A percentile compares a stretch with the other conserved stretches of the same genome.
phyloP scores from a whole-genome alignment of 2,329 filamentous ascomycete species.

The Neonectria faginata region DNA sequence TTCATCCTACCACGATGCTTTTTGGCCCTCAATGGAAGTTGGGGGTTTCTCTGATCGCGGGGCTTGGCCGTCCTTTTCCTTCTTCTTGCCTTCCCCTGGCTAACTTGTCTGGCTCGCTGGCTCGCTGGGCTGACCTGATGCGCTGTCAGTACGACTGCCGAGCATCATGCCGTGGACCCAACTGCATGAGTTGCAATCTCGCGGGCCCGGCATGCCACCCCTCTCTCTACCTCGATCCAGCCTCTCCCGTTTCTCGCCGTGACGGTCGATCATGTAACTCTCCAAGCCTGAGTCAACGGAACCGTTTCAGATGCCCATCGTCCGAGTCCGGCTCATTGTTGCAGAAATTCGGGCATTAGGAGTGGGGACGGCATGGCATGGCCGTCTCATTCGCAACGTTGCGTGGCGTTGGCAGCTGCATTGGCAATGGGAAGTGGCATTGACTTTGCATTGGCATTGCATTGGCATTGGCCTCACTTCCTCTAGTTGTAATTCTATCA shows the following conservation, averaged over 20 bases:
- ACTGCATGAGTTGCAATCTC: constrained; percentile 43
- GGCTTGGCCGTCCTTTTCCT: constrained; percentile 4
- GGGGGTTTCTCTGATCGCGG: not conserved
- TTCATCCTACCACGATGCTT: constrained; percentile 8
- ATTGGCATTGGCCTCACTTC: constrained; percentile 4
- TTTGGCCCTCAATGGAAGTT: constrained; percentile 1
- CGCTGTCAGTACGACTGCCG: constrained; percentile 43
- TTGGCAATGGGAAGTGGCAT: constrained; percentile 9
- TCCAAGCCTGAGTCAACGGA: constrained; percentile 16
- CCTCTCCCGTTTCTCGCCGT: constrained; percentile 18
- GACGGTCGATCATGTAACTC: constrained; percentile 13
- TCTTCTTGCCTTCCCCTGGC: constrained; percentile 17
- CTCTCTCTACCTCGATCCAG: constrained; percentile 8
- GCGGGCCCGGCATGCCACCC: constrained; percentile 22
- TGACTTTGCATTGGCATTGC: constrained; percentile 6
- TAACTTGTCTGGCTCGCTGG: constrained; percentile 11
- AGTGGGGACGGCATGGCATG: constrained; percentile 17
- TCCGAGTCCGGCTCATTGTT: constrained; percentile 27
- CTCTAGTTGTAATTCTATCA: constrained; percentile 15
- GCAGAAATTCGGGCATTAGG: constrained; percentile 13
- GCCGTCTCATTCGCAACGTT: constrained; percentile 16
- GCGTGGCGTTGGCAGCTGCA: constrained; percentile 11
- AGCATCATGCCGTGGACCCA: constrained; percentile 43
- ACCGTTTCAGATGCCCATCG: constrained; percentile 27
- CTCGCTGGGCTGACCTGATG: constrained; percentile 31